These are phyloP conservation scores for Dendrobium huoshanense DNA, from an alignment of 106 monocot species.

Conservation along the genomic window DNA sequence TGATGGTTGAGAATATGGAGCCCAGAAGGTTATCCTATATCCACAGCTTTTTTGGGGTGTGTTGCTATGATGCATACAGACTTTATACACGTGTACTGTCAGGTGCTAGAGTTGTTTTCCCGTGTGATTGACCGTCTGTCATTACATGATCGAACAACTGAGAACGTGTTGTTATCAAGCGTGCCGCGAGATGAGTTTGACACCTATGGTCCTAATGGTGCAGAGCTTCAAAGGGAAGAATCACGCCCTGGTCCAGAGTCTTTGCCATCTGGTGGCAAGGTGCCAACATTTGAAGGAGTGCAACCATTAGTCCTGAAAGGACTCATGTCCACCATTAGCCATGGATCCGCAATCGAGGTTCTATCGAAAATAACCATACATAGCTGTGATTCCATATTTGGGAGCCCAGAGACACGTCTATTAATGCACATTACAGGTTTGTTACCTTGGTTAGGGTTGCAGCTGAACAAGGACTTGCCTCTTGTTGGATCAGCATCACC, in stretches of 20 bases:
- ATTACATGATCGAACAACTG: slow-evolving; percentile 83
- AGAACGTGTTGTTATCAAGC: slow-evolving; percentile 85
- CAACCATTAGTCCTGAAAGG: slow-evolving; percentile 96
- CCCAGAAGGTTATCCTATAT: slow-evolving; percentile 95
- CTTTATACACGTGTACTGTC: slow-evolving; percentile 90
- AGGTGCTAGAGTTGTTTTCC: slow-evolving; percentile 81
- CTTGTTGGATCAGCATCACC: slow-evolving; percentile 23
- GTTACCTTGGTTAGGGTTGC: slow-evolving; percentile 91
- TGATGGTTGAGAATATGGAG: slow-evolving; percentile 98
- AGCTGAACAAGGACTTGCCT: slow-evolving; percentile 38
- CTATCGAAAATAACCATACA: slow-evolving; percentile 76
- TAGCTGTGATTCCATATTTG: slow-evolving; percentile 89
- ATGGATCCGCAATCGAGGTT: slow-evolving; percentile 78
- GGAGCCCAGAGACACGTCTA: slow-evolving; percentile 72
- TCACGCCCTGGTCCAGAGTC: slow-evolving; percentile 39
- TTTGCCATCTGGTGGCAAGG: slow-evolving; percentile 54
- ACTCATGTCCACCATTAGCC: slow-evolving; percentile 82
- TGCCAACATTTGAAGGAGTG: slow-evolving; percentile 87
- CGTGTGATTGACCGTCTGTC: slow-evolving; percentile 75
- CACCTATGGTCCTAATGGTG: slow-evolving; percentile 28
- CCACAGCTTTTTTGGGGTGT: slow-evolving; percentile 99
- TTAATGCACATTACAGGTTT: slow-evolving; percentile 91
- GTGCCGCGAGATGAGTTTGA: slow-evolving; percentile 96
- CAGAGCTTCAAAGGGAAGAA: slow-evolving; percentile 53
- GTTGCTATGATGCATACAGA: slow-evolving; percentile 98